Percentiles rank a stretch among this genome's conserved stretches.
phyloP scores from a whole-genome alignment of 352 stramenopile species.

The Hyaloperonospora brassicae region DNA sequence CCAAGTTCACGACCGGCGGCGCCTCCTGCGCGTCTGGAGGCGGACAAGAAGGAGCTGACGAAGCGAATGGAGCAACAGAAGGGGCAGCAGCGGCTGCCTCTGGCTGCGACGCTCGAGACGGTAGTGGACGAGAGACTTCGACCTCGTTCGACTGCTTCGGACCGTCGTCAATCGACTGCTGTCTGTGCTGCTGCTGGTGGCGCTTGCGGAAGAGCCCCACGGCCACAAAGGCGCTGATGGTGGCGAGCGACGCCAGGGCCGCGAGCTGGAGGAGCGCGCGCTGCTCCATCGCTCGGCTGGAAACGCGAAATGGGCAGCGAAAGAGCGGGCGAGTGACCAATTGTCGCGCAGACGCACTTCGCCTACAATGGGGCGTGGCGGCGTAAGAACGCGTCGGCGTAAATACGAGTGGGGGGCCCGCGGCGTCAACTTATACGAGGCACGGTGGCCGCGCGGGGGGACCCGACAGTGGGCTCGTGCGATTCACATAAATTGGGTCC shows the following conservation, averaged over 20 bases:
- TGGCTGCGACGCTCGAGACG: not conserved
- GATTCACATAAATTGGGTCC: too few species aligned
- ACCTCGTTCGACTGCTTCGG: constrained; percentile 19
- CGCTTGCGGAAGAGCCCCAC: constrained; percentile 42
- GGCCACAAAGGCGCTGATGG: constrained; percentile 52
- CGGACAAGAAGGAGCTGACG: too few species aligned
- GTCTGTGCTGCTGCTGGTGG: constrained; percentile 11
- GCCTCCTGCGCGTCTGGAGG: not conserved
- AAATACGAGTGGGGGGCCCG: too few species aligned
- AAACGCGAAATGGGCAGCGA: not conserved
- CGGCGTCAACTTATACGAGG: too few species aligned
- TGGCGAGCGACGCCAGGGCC: constrained; percentile 62
- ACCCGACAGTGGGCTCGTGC: too few species aligned
- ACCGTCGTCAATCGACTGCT: constrained; percentile 5
- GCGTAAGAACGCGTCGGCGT: too few species aligned
- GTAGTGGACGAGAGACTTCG: too few species aligned
- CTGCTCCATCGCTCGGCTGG: constrained; percentile 30
- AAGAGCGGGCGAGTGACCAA: too few species aligned
- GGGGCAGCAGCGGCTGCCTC: constrained; percentile 8
- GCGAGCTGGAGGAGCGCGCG: constrained; percentile 55
- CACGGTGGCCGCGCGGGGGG: too few species aligned
- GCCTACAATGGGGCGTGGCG: too few species aligned
- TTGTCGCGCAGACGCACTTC: too few species aligned
- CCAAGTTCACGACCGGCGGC: constrained; percentile 23
- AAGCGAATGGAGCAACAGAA: constrained; percentile 18